Conservation (phyloP, 2,329 filamentous ascomycete species). For the Paradendryphiella salina region DNA sequence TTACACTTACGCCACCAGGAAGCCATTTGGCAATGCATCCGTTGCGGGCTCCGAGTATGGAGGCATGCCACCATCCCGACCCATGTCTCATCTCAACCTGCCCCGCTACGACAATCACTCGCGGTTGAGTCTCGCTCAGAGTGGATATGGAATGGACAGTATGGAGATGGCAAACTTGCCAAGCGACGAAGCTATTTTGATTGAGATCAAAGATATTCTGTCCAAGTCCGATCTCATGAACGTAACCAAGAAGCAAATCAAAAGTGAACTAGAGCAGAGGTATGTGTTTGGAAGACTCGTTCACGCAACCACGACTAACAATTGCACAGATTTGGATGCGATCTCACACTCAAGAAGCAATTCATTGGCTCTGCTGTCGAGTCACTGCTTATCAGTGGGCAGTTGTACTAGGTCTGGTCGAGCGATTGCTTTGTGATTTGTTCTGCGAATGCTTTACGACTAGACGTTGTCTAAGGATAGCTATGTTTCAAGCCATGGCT, state of each 20-base stretch:
- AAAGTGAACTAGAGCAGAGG: conserved; percentile 85
- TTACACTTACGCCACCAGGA: conserved; percentile 88
- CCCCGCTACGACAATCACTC: conserved; percentile 53
- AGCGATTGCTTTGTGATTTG: not conserved
- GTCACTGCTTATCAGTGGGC: conserved; percentile 27
- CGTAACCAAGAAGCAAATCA: conserved; percentile 98
- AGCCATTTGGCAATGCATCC: conserved; percentile 55
- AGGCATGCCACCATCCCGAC: conserved; percentile 54
- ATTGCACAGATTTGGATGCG: conserved; percentile 69
- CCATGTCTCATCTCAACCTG: conserved; percentile 64
- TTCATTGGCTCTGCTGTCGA: conserved; percentile 67
- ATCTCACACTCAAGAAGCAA: conserved; percentile 81
- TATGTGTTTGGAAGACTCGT: conserved; percentile 22
- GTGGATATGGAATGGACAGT: conserved; percentile 53
- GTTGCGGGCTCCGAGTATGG: conserved; percentile 67
- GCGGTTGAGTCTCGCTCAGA: conserved; percentile 62
- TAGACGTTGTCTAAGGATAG: conserved; percentile 20
- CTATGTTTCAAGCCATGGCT: conserved; percentile 1
- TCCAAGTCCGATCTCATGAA: conserved; percentile 93
- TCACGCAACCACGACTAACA: conserved; percentile 20
- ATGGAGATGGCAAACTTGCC: conserved; percentile 79
- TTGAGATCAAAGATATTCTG: conserved; percentile 93
- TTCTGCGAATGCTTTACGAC: conserved; percentile 21
- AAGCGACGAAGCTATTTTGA: conserved; percentile 83
- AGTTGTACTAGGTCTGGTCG: conserved; percentile 19